phyloP scores from a whole-genome alignment of 768 basidiomycete species.

The Collybiopsis confluens region DNA sequence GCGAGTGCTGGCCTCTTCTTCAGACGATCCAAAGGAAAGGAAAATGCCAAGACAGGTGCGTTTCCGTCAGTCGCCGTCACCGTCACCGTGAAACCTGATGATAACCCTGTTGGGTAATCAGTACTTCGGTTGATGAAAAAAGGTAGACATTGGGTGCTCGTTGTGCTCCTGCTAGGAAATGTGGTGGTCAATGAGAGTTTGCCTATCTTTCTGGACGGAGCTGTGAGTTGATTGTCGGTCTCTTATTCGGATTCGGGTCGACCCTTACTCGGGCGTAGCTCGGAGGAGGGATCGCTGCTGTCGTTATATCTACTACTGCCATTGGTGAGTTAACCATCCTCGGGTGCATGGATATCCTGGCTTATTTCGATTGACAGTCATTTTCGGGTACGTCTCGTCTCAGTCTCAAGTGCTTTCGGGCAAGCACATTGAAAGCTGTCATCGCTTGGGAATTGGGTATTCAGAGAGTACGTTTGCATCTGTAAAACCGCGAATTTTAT shows the following conservation, averaged over 20 bases:
- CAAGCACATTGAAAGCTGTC: too few species aligned
- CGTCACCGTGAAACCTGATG: too few species aligned
- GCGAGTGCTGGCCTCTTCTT: conserved; percentile 77
- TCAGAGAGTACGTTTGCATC: conserved; percentile 75
- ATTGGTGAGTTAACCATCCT: conserved; percentile 43
- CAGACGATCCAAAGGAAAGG: conserved; percentile 66
- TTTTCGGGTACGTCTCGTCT: conserved; percentile 83
- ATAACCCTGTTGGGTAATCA: conserved; percentile 23
- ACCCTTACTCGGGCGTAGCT: conserved; percentile 20
- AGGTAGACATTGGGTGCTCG: conserved; percentile 91
- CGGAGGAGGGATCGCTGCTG: conserved; percentile 71
- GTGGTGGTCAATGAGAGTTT: conserved; percentile 85
- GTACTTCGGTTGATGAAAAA: conserved; percentile 53
- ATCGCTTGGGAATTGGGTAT: too few species aligned
- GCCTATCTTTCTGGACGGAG: conserved; percentile 77
- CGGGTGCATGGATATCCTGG: conserved; percentile 3
- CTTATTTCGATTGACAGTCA: conserved; percentile 41
- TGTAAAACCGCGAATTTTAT: too few species aligned
- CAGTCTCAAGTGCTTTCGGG: too few species aligned
- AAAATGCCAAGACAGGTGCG: conserved; percentile 68
- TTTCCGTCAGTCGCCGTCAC: too few species aligned
- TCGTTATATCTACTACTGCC: conserved; percentile 72
- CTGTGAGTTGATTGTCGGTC: conserved; percentile 35
- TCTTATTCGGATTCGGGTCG: not conserved
- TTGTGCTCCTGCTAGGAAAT: conserved; percentile 86